These are phyloP conservation scores for Apiospora arundinis DNA, from an alignment of 2,329 filamentous ascomycete species.

Conservation along the genomic window DNA sequence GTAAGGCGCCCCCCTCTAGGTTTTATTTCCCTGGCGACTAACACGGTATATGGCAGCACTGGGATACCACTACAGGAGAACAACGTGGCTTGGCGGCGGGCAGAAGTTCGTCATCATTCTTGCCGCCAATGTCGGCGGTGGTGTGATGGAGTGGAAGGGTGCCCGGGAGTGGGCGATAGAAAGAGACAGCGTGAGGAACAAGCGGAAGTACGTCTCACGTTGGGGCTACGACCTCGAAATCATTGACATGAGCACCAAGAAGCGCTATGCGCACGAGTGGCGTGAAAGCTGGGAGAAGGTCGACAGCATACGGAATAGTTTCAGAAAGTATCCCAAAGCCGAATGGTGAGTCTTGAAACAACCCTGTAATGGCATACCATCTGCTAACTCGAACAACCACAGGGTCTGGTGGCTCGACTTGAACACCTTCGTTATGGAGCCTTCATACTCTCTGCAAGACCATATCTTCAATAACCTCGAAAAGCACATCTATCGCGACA, in stretches of 20 bases:
- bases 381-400: conserved; percentile 24
- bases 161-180: conserved; percentile 98
- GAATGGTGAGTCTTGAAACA: conserved; percentile 80
- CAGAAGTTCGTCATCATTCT: conserved; percentile 93
- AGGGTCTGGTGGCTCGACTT: conserved; percentile 99
- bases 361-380: not conserved
- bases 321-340: conserved; percentile 92
- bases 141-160: conserved; percentile 99
- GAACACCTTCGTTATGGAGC: conserved; percentile 98
- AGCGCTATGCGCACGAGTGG: conserved; percentile 98
- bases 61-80: conserved; percentile 71
- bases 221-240: conserved; percentile 98
- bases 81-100: conserved; percentile 78
- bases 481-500: conserved; percentile 85
- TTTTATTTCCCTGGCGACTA: conserved; percentile 29
- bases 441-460: conserved; percentile 83
- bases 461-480: conserved; percentile 87
- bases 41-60: conserved; percentile 49
- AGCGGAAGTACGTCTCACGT: conserved; percentile 81
- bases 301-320: conserved; percentile 84
- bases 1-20: conserved; percentile 52
- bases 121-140: conserved; percentile 91
- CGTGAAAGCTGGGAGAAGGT: conserved; percentile 99
- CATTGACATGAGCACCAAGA: conserved; percentile 98
- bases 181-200: conserved; percentile 93